Percentiles rank a stretch among this genome's conserved stretches.
Evolutionary conservation across 2,329 filamentous ascomycete genomes (phyloP).

Genomic region (Epichloe elymi): DNA sequence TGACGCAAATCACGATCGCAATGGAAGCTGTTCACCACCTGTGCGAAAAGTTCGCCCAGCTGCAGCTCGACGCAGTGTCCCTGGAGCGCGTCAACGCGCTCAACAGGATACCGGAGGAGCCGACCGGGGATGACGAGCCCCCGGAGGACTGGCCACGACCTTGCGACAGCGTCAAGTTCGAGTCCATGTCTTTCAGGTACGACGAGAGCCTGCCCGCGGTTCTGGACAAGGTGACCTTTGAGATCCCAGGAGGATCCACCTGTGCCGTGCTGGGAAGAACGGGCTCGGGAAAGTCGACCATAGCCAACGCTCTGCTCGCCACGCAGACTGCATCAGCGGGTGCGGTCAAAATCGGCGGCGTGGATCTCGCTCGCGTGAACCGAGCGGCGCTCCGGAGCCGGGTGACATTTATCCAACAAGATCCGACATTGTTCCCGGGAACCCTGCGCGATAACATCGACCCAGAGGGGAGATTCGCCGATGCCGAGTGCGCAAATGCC

Average conservation of each 20-base stretch:
- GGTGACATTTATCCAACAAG: conserved; percentile 51
- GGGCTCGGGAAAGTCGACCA: conserved; percentile 75
- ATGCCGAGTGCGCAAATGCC: conserved; percentile 34
- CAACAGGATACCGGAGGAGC: conserved; percentile 64
- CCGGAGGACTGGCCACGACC: conserved; percentile 67
- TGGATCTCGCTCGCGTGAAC: conserved; percentile 39
- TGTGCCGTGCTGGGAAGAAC: conserved; percentile 68
- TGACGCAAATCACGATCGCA: conserved; percentile 38
- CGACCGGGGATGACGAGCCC: conserved; percentile 54
- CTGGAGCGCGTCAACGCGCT: conserved; percentile 79
- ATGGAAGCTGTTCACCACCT: conserved; percentile 34
- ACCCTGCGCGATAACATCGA: conserved; percentile 54
- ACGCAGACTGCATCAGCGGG: conserved; percentile 39
- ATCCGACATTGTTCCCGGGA: conserved; percentile 48
- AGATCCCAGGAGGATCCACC: conserved; percentile 51
- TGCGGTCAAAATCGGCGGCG: conserved; percentile 37
- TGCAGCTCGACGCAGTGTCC: conserved; percentile 87
- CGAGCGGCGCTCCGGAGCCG: conserved; percentile 42
- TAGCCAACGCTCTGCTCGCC: conserved; percentile 45
- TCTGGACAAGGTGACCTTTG: conserved; percentile 53
- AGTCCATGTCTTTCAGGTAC: conserved; percentile 67
- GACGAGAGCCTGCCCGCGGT: conserved; percentile 65
- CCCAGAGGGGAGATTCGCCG: conserved; percentile 45
- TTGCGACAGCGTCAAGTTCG: conserved; percentile 60
- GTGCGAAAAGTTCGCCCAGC: conserved; percentile 67